Evolutionary conservation across 768 basidiomycete species (phyloP).

Genomic region (Suillus discolor): DNA sequence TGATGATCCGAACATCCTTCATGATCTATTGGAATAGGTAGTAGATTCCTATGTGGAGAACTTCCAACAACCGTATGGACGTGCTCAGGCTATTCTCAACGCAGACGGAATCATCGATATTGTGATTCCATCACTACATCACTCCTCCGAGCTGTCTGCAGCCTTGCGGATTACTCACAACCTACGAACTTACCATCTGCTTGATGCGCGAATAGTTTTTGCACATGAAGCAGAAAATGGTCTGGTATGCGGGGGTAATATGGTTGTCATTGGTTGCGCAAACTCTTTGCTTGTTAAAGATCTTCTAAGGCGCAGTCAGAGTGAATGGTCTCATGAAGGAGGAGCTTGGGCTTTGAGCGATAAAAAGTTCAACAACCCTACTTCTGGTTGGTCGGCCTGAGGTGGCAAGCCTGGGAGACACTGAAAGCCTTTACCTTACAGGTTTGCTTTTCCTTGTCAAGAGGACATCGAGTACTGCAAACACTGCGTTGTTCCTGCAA

Average conservation of each 20-base stretch:
- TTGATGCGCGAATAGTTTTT: constrained; percentile 66
- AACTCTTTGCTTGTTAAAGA: constrained; percentile 34
- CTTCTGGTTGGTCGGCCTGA: constrained; percentile 20
- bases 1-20: neutral
- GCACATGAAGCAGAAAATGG: constrained; percentile 38
- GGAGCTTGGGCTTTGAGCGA: constrained; percentile 18
- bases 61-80: constrained; percentile 39
- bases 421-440: constrained; percentile 32
- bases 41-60: neutral
- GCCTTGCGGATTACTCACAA: constrained; percentile 72
- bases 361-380: constrained; percentile 21
- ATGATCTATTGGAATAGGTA: neutral
- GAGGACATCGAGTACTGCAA: constrained; percentile 22
- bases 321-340: constrained; percentile 24
- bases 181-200: constrained; percentile 64
- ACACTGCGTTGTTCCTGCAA: constrained; percentile 57
- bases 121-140: constrained; percentile 46
- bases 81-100: constrained; percentile 68
- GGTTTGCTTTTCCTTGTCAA: constrained; percentile 48
- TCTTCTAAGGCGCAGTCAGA: constrained; percentile 30
- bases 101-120: constrained; percentile 56
- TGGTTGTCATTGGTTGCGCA: constrained; percentile 58
- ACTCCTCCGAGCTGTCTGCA: constrained; percentile 45
- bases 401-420: neutral
- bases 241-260: constrained; percentile 43